A percentile compares a stretch with the other conserved stretches of the same genome.
phyloP scores from a whole-genome alignment of 139 green algal genomes.

The Picochlorum sp. region DNA sequence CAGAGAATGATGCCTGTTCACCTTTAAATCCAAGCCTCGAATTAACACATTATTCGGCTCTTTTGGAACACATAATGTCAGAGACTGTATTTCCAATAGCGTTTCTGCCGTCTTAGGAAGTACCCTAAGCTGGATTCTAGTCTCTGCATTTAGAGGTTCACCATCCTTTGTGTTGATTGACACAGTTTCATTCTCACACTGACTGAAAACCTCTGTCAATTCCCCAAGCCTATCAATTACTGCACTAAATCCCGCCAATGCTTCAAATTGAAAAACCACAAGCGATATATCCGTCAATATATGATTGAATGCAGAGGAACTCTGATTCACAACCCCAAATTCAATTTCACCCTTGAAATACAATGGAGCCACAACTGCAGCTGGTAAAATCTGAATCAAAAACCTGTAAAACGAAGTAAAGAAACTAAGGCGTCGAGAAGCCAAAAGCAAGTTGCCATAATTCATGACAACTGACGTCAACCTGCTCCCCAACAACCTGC shows the following conservation, averaged over 20 bases:
- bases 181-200: not conserved
- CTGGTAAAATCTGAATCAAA: slow-evolving; percentile 88
- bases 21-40: slow-evolving; percentile 18
- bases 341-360: slow-evolving; percentile 95
- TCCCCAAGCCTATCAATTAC: slow-evolving; percentile 84
- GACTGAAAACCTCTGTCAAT: slow-evolving; percentile 60
- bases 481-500: slow-evolving; percentile 34
- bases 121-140: not conserved
- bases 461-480: slow-evolving; percentile 17
- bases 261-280: slow-evolving; percentile 89
- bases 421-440: slow-evolving; percentile 87
- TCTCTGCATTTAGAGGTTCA: not conserved
- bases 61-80: slow-evolving; percentile 46
- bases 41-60: slow-evolving; percentile 8
- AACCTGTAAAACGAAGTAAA: slow-evolving; percentile 93
- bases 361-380: slow-evolving; percentile 93
- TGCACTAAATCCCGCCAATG: slow-evolving; percentile 77
- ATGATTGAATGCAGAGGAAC: slow-evolving; percentile 89
- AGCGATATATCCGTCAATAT: slow-evolving; percentile 89
- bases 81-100: not conserved
- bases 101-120: not conserved
- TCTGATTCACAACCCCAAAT: slow-evolving; percentile 98
- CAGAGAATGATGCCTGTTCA: slow-evolving; percentile 42
- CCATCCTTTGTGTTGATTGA: not conserved
- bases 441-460: slow-evolving; percentile 61